These are phyloP conservation scores for Flueggea neowawraea DNA, from an alignment of 441 rosid species.

Conservation along the genomic window DNA sequence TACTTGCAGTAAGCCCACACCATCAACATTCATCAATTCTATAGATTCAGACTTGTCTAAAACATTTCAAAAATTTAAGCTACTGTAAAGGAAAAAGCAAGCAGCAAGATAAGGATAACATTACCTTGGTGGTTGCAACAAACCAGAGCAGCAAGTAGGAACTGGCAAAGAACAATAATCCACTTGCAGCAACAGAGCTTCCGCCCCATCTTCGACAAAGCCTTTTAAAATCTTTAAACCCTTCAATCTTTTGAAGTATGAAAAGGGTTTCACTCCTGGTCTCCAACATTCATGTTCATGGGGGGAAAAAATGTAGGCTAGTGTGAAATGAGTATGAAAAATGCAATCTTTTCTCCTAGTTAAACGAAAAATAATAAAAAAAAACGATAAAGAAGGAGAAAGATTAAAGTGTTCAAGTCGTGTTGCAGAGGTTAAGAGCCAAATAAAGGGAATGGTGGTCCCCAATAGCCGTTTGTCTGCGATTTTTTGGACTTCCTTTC, in stretches of 20 bases:
- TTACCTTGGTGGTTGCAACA: conserved; percentile 46
- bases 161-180: conserved; percentile 21
- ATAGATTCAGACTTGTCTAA: no score
- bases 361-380: not conserved
- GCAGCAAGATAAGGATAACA: not conserved
- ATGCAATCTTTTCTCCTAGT: not conserved
- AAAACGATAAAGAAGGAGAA: not conserved
- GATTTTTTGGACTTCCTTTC: conserved; percentile 3
- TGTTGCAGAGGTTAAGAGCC: conserved; percentile 21
- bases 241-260: not conserved
- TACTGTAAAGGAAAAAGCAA: not conserved
- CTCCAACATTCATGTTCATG: not conserved
- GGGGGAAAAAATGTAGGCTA: not conserved
- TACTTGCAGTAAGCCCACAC: no score
- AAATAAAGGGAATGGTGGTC: conserved; percentile 27
- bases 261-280: conserved; percentile 11
- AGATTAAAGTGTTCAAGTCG: conserved; percentile 5
- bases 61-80: not conserved
- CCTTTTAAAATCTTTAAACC: not conserved
- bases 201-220: conserved; percentile 14
- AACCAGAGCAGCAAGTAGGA: conserved; percentile 34
- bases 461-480: conserved; percentile 25
- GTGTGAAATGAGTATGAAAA: not conserved
- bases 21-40: no score
- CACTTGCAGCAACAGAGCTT: conserved; percentile 20